Evolutionary conservation across 129 eudicot genomes (phyloP).

Genomic region (Flaveria ramosissima): DNA sequence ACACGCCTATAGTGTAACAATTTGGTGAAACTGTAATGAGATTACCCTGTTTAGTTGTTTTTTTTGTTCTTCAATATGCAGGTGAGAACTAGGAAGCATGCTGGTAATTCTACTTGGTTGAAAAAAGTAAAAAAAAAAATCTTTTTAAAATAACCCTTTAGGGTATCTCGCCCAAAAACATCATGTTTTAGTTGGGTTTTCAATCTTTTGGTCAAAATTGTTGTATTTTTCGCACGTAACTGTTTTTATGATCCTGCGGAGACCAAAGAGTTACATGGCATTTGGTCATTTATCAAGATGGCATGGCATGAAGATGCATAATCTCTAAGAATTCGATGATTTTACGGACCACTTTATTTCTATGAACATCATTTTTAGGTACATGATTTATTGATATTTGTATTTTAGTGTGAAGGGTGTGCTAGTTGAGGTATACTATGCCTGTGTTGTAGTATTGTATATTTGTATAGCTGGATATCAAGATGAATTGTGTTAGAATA

Average conservation of each 20-base stretch:
- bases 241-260: not conserved
- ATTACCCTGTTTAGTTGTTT: not conserved
- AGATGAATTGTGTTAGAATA: constrained; percentile 1
- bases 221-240: not conserved
- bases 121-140: not conserved
- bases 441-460: constrained; percentile 2
- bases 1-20: not conserved
- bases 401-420: not conserved
- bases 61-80: constrained; percentile 6
- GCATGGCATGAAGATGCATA: constrained; percentile 9
- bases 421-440: not conserved
- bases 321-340: not conserved
- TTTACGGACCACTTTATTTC: constrained; percentile 4
- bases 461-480: not conserved
- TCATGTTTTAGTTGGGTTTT: not conserved
- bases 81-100: constrained; percentile 8
- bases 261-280: not conserved
- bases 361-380: constrained; percentile 9
- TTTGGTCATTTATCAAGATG: constrained; percentile 12
- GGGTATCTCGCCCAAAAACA: not conserved
- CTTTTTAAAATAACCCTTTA: not conserved
- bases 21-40: not conserved
- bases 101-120: constrained; percentile 10
- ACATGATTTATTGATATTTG: constrained; percentile 16
- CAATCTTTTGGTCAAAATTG: not conserved